A percentile compares a stretch with the other conserved stretches of the same genome.
phyloP scores from a whole-genome alignment of 192 early-diverging fungal species.

The Podochytrium sp. region DNA sequence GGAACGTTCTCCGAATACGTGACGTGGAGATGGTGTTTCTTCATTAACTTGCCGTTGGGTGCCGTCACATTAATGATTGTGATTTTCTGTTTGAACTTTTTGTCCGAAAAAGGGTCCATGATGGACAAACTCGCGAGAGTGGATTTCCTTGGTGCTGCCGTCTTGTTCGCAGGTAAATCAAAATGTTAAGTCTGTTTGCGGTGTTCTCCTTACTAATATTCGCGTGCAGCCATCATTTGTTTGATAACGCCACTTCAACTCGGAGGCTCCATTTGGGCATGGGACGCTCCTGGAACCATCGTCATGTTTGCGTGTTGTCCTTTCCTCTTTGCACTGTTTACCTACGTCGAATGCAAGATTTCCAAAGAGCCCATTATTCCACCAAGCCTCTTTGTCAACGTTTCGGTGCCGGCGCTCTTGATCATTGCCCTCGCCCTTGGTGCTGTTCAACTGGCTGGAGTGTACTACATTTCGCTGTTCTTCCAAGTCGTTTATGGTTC shows the following conservation, averaged over 20 bases:
- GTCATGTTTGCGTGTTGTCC: slow-evolving; percentile 67
- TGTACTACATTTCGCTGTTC: slow-evolving; percentile 42
- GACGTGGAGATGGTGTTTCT: slow-evolving; percentile 60
- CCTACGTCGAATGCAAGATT: slow-evolving; percentile 61
- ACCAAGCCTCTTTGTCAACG: slow-evolving; percentile 44
- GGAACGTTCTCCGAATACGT: slow-evolving; percentile 69
- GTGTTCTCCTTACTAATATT: no score
- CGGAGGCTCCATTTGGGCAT: slow-evolving; percentile 69
- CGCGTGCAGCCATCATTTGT: slow-evolving; percentile 47
- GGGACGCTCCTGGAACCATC: slow-evolving; percentile 59
- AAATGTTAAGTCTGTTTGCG: no score
- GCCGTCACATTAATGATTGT: slow-evolving; percentile 63
- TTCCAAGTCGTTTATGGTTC: slow-evolving; percentile 82
- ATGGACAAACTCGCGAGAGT: slow-evolving; percentile 67
- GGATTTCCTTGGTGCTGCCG: slow-evolving; percentile 56
- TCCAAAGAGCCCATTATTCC: slow-evolving; percentile 74
- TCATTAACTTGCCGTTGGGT: slow-evolving; percentile 84
- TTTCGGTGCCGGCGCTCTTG: slow-evolving; percentile 39
- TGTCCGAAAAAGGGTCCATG: slow-evolving; percentile 50
- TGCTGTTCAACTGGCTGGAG: not conserved
- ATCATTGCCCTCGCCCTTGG: slow-evolving; percentile 35
- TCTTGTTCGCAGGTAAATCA: slow-evolving; percentile 49
- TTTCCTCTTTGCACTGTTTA: slow-evolving; percentile 62
- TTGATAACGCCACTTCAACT: slow-evolving; percentile 70
- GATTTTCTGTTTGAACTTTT: slow-evolving; percentile 62